These are phyloP conservation scores for Avena insularis DNA, from an alignment of 176 grass and related monocot species.

Conservation along the genomic window DNA sequence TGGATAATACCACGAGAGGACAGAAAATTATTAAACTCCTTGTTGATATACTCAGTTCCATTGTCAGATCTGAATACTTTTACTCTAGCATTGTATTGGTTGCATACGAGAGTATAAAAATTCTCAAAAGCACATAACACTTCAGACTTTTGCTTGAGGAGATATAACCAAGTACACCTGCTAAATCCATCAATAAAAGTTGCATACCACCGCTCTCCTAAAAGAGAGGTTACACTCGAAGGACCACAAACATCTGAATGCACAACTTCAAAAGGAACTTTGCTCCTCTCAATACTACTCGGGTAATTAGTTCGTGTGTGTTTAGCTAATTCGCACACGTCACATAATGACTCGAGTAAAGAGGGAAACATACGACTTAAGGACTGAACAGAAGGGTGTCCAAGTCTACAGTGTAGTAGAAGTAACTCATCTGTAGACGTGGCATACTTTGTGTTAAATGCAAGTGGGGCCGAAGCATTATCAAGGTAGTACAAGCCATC, in stretches of 20 bases:
- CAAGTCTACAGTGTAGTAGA: too few species aligned
- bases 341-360: neutral
- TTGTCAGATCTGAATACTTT: neutral
- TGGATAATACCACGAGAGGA: neutral
- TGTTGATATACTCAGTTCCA: neutral
- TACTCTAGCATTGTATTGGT: neutral
- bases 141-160: neutral
- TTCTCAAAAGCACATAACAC: neutral
- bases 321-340: neutral
- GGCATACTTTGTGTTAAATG: too few species aligned
- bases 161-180: neutral
- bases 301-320: neutral
- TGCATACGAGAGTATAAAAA: neutral
- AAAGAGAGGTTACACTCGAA: neutral
- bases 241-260: neutral
- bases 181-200: neutral
- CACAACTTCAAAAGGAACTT: neutral
- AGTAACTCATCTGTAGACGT: too few species aligned
- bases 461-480: too few species aligned
- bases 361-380: too few species aligned
- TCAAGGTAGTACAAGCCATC: too few species aligned
- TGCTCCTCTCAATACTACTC: neutral
- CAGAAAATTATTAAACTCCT: neutral
- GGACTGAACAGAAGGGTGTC: too few species aligned
- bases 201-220: neutral